Conservation (phyloP, 352 stramenopile species). For the Thalassiosira mediterranea region DNA sequence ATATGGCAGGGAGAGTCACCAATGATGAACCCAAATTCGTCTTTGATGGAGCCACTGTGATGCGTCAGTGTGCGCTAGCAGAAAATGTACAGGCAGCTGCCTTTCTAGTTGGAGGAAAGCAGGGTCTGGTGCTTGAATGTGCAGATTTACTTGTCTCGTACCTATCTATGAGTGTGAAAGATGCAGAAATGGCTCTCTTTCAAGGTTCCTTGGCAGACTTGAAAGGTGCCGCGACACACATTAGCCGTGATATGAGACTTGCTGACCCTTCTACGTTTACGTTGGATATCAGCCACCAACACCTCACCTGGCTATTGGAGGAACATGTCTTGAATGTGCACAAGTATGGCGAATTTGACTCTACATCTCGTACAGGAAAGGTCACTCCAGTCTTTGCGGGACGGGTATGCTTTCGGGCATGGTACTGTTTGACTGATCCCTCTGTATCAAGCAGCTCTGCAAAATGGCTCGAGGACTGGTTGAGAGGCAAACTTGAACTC, state of each 20-base stretch:
- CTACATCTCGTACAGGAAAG: constrained; percentile 29
- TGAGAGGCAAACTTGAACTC: constrained; percentile 61
- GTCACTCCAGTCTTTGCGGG: constrained; percentile 74
- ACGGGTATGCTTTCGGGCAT: constrained; percentile 70
- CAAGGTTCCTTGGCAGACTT: constrained; percentile 32
- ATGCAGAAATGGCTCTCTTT: constrained; percentile 69
- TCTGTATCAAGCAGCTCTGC: constrained; percentile 26
- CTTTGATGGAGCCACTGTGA: constrained; percentile 64
- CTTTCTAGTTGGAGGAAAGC: constrained; percentile 74
- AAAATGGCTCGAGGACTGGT: constrained; percentile 69
- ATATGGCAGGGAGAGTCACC: constrained; percentile 61
- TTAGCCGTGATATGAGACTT: constrained; percentile 7
- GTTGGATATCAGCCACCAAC: constrained; percentile 52
- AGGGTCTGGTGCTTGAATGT: constrained; percentile 77
- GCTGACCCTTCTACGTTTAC: constrained; percentile 32
- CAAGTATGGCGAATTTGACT: constrained; percentile 79
- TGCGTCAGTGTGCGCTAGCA: constrained; percentile 69
- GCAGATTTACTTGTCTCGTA: constrained; percentile 65
- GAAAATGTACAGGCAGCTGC: constrained; percentile 73
- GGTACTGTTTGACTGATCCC: constrained; percentile 59
- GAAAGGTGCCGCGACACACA: constrained; percentile 13
- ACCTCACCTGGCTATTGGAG: constrained; percentile 70
- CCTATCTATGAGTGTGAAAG: constrained; percentile 61
- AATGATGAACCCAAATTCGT: constrained; percentile 53
- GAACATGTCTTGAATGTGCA: constrained; percentile 65